Conservation (phyloP, 805 yeast genomes). For the Ogataea thermomethanolica region DNA sequence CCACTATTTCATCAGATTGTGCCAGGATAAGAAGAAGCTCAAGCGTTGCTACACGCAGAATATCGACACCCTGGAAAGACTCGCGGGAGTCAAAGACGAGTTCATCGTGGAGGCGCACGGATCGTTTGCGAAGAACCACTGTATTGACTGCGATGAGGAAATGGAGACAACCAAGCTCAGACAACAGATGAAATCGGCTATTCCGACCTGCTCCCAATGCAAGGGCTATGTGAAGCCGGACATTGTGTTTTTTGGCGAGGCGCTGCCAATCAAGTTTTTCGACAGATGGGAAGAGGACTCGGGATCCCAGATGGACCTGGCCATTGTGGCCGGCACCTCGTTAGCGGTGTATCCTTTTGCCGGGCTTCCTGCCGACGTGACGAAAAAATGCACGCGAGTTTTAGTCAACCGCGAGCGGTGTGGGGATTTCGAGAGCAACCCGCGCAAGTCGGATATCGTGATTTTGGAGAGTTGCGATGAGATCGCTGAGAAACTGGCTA, state of each 20-base stretch:
- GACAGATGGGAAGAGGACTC: conserved; percentile 60
- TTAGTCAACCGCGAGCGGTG: conserved; percentile 73
- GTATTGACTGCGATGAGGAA: conserved; percentile 66
- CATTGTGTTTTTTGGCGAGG: conserved; percentile 92
- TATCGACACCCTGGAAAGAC: conserved; percentile 85
- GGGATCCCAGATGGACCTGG: conserved; percentile 52
- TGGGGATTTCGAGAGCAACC: conserved; percentile 59
- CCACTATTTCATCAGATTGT: conserved; percentile 65
- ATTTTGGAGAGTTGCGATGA: conserved; percentile 62
- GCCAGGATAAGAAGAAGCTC: conserved; percentile 61
- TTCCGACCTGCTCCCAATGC: conserved; percentile 62
- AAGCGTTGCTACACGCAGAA: conserved; percentile 85
- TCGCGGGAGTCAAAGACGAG: conserved; percentile 69
- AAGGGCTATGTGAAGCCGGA: conserved; percentile 84
- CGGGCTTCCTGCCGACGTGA: conserved; percentile 65
- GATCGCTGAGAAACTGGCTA: conserved; percentile 53
- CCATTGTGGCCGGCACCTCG: conserved; percentile 90
- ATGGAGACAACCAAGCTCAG: conserved; percentile 49
- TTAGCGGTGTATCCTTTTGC: conserved; percentile 91
- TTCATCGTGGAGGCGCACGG: conserved; percentile 91
- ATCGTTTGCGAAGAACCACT: conserved; percentile 79
- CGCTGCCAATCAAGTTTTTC: conserved; percentile 69
- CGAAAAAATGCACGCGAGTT: conserved; percentile 47
- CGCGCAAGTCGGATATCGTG: conserved; percentile 59
- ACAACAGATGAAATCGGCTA: conserved; percentile 32